Evolutionary conservation across 352 stramenopile species (phyloP).

Genomic region (Poterioochromonas sp.): DNA sequence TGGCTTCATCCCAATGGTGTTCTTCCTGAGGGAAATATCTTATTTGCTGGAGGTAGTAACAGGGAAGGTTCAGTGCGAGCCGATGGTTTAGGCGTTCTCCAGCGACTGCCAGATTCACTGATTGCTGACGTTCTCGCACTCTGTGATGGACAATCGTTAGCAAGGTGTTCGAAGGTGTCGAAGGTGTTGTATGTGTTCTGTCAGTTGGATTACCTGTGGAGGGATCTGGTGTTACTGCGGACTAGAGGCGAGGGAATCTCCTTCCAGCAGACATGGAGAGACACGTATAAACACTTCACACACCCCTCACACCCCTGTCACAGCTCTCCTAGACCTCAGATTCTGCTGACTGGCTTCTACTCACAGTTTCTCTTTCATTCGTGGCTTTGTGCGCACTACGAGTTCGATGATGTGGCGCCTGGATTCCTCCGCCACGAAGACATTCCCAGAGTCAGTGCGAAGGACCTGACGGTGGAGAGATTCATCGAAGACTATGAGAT

Average conservation of each 20-base stretch:
- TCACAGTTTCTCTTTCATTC: background rate
- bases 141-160: background rate
- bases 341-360: background rate
- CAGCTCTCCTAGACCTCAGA: background rate
- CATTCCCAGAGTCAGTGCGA: background rate
- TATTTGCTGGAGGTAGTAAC: background rate
- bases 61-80: background rate
- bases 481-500: constrained; percentile 30
- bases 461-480: background rate
- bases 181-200: background rate
- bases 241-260: background rate
- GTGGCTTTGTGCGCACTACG: background rate
- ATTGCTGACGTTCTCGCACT: background rate
- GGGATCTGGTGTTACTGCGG: background rate
- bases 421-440: background rate
- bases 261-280: background rate
- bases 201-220: background rate
- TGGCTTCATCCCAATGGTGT: background rate
- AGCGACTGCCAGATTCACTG: background rate
- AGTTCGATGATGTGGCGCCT: background rate
- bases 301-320: background rate
- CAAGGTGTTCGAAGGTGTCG: background rate
- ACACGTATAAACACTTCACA: background rate
- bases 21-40: background rate
- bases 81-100: background rate